A percentile compares a stretch with the other conserved stretches of the same genome.
These are phyloP conservation scores for Aspergillus versicolor DNA, from an alignment of 2,329 filamentous ascomycete genomes.

Conservation along the genomic window DNA sequence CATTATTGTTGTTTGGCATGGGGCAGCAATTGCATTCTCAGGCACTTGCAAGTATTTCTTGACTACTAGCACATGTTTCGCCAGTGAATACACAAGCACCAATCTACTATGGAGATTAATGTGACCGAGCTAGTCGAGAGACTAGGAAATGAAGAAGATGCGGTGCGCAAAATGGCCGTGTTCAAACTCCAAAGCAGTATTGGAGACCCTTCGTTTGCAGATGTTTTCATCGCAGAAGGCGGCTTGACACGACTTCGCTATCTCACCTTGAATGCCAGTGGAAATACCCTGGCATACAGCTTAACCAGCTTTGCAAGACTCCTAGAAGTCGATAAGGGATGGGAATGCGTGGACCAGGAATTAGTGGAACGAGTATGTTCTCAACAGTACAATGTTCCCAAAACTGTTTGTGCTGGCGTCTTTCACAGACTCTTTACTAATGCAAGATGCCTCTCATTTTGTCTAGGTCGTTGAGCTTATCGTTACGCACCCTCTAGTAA, in stretches of 20 bases:
- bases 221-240: conserved; percentile 89
- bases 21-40: background rate
- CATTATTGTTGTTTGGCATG: background rate
- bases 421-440: conserved; percentile 1
- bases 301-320: conserved; percentile 83
- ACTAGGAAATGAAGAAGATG: conserved; percentile 71
- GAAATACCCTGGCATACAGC: conserved; percentile 94
- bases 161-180: conserved; percentile 94
- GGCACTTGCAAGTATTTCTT: background rate
- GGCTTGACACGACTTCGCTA: conserved; percentile 78
- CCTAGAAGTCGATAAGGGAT: conserved; percentile 95
- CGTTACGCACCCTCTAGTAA: conserved; percentile 92
- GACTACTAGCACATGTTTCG: background rate
- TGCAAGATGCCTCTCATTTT: conserved; percentile 3
- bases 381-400: background rate
- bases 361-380: conserved; percentile 59
- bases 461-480: conserved; percentile 79
- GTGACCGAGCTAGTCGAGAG: conserved; percentile 59
- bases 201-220: conserved; percentile 93
- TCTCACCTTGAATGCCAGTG: conserved; percentile 78
- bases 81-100: background rate
- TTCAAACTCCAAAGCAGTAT: conserved; percentile 97
- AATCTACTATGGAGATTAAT: conserved; percentile 51
- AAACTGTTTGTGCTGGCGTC: background rate
- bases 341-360: conserved; percentile 65